A percentile compares a stretch with the other conserved stretches of the same genome.
phyloP scores from a whole-genome alignment of 306 rosid genomes.

The Cicer arietinum region DNA sequence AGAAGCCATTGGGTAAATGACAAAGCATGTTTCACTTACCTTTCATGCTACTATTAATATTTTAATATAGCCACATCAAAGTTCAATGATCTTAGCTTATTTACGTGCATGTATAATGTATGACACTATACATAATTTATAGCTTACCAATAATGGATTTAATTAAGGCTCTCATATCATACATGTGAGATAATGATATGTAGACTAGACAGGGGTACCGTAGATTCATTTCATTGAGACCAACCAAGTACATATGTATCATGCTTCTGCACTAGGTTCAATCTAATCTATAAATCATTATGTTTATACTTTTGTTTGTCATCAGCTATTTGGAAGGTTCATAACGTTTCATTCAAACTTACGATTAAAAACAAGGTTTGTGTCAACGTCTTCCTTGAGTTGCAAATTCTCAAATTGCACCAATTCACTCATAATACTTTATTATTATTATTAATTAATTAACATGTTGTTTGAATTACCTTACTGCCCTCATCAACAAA shows the following conservation, averaged over 20 bases:
- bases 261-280: constrained; percentile 41
- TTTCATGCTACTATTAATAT: not conserved
- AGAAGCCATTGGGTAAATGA: not conserved
- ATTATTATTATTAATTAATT: no score
- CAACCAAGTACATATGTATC: constrained; percentile 32
- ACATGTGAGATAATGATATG: constrained; percentile 34
- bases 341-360: constrained; percentile 58
- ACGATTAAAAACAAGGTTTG: constrained; percentile 60
- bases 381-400: constrained; percentile 67
- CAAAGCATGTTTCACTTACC: constrained; percentile 25
- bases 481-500: no score
- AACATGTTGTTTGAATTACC: no score
- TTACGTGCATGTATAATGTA: not conserved
- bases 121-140: not conserved
- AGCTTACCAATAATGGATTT: constrained; percentile 7
- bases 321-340: constrained; percentile 44
- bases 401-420: constrained; percentile 44
- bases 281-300: constrained; percentile 40
- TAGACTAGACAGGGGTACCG: constrained; percentile 33
- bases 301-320: constrained; percentile 49
- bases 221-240: constrained; percentile 54
- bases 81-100: not conserved
- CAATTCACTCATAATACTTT: constrained; percentile 32
- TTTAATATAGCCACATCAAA: constrained; percentile 12
- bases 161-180: constrained; percentile 10